Percentiles rank a stretch among this genome's conserved stretches.
phyloP scores from a whole-genome alignment of 257 asterid species.

The Solanum lycopersicoides region DNA sequence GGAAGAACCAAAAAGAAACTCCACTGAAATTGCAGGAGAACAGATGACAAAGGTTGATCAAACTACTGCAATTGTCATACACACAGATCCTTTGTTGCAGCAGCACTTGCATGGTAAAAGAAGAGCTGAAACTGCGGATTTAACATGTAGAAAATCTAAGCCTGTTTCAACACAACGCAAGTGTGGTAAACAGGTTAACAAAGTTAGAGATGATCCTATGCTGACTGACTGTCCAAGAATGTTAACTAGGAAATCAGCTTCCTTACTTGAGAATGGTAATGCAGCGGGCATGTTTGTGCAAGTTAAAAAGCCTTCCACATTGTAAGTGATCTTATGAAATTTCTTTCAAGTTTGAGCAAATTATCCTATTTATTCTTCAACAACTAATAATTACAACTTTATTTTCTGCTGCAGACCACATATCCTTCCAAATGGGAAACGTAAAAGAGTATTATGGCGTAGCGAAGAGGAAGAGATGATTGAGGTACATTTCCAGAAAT shows the following conservation, averaged over 20 bases:
- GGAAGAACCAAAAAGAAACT: not conserved
- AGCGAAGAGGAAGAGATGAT: conserved; percentile 58
- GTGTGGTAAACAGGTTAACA: conserved; percentile 4
- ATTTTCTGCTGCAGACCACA: conserved; percentile 26
- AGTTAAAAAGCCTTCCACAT: conserved; percentile 5
- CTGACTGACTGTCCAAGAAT: conserved; percentile 12
- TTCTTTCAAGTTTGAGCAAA: not conserved
- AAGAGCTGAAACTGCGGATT: conserved; percentile 11
- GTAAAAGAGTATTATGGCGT: conserved; percentile 40
- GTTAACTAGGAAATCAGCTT: conserved; percentile 21
- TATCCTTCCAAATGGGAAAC: conserved; percentile 18
- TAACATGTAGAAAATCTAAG: conserved; percentile 1
- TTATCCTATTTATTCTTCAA: not conserved
- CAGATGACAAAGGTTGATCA: conserved; percentile 12
- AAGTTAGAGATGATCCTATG: conserved; percentile 9
- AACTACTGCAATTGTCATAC: conserved; percentile 15
- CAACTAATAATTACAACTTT: not conserved
- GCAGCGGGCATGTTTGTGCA: conserved; percentile 12
- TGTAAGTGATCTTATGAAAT: conserved; percentile 22
- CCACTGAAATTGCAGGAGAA: conserved; percentile 11
- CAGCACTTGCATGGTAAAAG: conserved; percentile 11
- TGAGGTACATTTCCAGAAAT: conserved; percentile 28
- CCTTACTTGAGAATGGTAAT: conserved; percentile 7
- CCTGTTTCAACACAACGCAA: conserved; percentile 10
- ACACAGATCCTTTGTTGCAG: conserved; percentile 4